phyloP scores from a whole-genome alignment of 169 alveolate species.

The Eimeria tenella region DNA sequence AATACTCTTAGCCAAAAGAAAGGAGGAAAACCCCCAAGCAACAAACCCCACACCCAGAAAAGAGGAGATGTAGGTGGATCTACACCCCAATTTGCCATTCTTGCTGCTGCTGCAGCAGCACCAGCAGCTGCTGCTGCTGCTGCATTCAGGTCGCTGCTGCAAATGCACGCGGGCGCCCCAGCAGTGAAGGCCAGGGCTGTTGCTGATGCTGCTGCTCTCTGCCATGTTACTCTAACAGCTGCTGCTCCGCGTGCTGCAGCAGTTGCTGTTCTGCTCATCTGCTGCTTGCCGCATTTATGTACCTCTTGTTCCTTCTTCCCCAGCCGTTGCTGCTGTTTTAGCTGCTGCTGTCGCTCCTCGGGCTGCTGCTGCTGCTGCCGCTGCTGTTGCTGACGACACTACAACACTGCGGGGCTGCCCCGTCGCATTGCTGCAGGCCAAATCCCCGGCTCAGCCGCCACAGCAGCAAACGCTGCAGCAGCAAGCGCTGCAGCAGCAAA shows the following conservation, averaged over 20 bases:
- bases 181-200: not conserved
- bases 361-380: not conserved
- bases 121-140: not conserved
- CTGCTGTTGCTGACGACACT: not conserved
- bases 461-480: slow-evolving; percentile 19
- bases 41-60: not conserved
- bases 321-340: not conserved
- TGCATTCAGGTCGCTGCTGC: not conserved
- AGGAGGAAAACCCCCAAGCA: not conserved
- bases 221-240: not conserved
- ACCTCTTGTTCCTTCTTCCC: not conserved
- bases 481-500: slow-evolving; percentile 12
- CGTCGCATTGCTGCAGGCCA: too few relatives aligned
- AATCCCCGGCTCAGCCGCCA: too few relatives aligned
- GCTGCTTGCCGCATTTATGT: not conserved
- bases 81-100: not conserved
- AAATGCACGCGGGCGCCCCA: not conserved
- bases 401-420: too few relatives aligned
- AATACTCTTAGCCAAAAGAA: not conserved
- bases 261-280: not conserved
- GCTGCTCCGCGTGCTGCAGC: not conserved
- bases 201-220: not conserved
- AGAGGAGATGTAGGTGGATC: not conserved
- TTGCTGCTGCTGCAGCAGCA: not conserved
- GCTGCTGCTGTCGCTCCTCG: not conserved